Evolutionary conservation across 1,284 basidiomycete species (phyloP).

Genomic region (Limonomyces culmigenus): DNA sequence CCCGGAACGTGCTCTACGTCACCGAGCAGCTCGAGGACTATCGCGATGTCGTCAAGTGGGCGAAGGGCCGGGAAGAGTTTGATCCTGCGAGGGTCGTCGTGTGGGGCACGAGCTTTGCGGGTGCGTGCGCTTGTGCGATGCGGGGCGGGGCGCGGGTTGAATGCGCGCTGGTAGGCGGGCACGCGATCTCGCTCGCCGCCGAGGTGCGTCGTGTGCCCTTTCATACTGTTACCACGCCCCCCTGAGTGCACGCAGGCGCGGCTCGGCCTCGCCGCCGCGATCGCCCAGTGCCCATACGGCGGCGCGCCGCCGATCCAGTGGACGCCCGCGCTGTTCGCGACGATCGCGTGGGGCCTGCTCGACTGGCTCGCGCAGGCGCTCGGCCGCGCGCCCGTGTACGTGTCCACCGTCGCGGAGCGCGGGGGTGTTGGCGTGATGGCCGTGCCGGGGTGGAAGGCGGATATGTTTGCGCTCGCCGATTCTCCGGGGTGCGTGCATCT

Average conservation of each 20-base stretch:
- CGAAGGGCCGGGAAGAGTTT: constrained; percentile 12
- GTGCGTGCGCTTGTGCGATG: constrained; percentile 4
- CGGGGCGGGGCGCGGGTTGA: neutral
- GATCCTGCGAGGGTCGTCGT: constrained; percentile 17
- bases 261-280: constrained; percentile 14
- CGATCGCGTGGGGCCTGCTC: constrained; percentile 10
- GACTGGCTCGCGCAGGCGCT: constrained; percentile 16
- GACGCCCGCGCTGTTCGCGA: constrained; percentile 10
- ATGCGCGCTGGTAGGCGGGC: constrained; percentile 13
- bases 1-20: constrained; percentile 15
- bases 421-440: neutral
- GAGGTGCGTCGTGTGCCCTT: too few relatives aligned
- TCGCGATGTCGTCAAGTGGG: constrained; percentile 18
- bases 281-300: constrained; percentile 21
- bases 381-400: constrained; percentile 17
- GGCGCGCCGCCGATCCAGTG: constrained; percentile 4
- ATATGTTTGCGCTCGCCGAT: neutral
- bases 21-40: constrained; percentile 23
- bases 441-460: constrained; percentile 1
- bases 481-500: neutral
- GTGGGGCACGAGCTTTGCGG: constrained; percentile 20
- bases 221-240: too few relatives aligned
- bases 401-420: constrained; percentile 8
- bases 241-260: too few relatives aligned
- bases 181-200: constrained; percentile 16